Percentiles rank a stretch among this genome's conserved stretches.
Conservation (phyloP, 2,329 filamentous ascomycete species). For the Colletotrichum tropicicola region DNA sequence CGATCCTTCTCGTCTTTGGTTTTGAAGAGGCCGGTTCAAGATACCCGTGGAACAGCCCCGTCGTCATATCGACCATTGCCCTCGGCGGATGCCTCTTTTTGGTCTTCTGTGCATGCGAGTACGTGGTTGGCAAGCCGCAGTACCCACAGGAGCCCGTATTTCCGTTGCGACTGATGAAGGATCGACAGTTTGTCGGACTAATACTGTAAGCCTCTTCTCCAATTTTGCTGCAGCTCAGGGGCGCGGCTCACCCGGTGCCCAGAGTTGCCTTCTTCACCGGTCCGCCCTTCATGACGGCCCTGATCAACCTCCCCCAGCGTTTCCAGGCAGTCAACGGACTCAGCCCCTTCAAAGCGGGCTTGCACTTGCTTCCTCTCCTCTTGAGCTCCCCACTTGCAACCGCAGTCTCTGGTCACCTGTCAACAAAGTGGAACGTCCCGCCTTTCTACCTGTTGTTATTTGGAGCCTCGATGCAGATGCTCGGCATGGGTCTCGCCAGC, state of each 20-base stretch:
- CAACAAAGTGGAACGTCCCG: conserved; percentile 37
- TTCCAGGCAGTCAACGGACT: conserved; percentile 43
- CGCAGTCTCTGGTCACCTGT: conserved; percentile 38
- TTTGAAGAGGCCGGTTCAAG: conserved; percentile 52
- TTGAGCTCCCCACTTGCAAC: conserved; percentile 43
- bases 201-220: conserved; percentile 39
- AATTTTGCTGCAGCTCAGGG: conserved; percentile 3
- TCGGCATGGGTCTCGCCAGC: conserved; percentile 44
- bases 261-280: conserved; percentile 42
- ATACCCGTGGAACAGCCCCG: conserved; percentile 51
- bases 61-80: conserved; percentile 43
- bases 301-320: conserved; percentile 47
- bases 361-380: conserved; percentile 43
- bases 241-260: background rate
- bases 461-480: conserved; percentile 39
- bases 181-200: conserved; percentile 40
- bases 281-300: conserved; percentile 42
- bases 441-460: conserved; percentile 41
- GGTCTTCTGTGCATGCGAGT: conserved; percentile 42
- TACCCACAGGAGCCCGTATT: conserved; percentile 44
- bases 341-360: conserved; percentile 40
- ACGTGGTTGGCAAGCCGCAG: conserved; percentile 30
- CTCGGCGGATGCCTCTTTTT: conserved; percentile 39
- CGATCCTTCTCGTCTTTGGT: conserved; percentile 54
- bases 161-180: conserved; percentile 41